These are phyloP conservation scores for Scleromitrula shiraiana DNA, from an alignment of 2,329 filamentous ascomycete species.

Conservation along the genomic window DNA sequence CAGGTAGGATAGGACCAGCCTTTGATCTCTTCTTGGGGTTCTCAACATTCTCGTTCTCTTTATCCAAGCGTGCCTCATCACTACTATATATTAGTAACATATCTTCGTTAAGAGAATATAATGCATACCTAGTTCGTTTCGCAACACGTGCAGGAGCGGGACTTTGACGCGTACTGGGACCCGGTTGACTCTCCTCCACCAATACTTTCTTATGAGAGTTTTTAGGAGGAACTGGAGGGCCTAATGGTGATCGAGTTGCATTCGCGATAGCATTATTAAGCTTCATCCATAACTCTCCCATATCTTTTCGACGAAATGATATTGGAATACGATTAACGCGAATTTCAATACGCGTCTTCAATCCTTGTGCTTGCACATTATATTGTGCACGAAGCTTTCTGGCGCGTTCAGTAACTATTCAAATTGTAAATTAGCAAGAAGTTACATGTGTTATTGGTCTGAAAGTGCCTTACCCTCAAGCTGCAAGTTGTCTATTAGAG, in stretches of 20 bases:
- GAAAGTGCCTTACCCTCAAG: constrained; percentile 61
- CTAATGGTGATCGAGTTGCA: constrained; percentile 7
- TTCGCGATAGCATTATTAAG: constrained; percentile 14
- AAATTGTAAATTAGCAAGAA: constrained; percentile 12
- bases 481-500: constrained; percentile 80
- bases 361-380: constrained; percentile 75
- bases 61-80: constrained; percentile 57
- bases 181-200: constrained; percentile 18
- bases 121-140: constrained; percentile 46
- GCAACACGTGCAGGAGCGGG: constrained; percentile 29
- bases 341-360: constrained; percentile 81
- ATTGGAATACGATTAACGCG: constrained; percentile 87
- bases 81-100: constrained; percentile 33
- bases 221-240: constrained; percentile 12
- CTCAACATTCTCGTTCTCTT: constrained; percentile 63
- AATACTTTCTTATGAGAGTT: constrained; percentile 22
- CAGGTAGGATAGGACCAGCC: constrained; percentile 29
- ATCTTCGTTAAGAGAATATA: constrained; percentile 4
- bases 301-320: constrained; percentile 67
- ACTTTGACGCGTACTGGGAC: constrained; percentile 16
- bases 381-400: constrained; percentile 85
- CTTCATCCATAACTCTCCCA: constrained; percentile 60
- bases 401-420: constrained; percentile 73
- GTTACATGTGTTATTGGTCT: neutral
- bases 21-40: constrained; percentile 60